Evolutionary conservation across 495 filamentous ascomycete species (phyloP).

Genomic region (Saxophila tyrrhenica): DNA sequence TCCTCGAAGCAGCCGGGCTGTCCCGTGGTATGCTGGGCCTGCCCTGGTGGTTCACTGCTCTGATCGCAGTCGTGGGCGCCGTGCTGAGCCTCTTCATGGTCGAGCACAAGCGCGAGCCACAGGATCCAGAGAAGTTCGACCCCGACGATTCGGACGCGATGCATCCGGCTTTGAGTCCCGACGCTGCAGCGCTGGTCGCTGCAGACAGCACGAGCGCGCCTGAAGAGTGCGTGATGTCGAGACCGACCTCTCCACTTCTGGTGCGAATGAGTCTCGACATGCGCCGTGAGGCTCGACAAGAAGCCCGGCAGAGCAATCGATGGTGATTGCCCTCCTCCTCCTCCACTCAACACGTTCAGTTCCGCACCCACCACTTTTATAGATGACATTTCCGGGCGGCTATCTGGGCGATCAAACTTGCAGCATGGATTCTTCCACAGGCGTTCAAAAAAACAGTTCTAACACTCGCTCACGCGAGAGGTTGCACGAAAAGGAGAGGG

Average conservation of each 20-base stretch:
- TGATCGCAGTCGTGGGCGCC: slow-evolving; percentile 67
- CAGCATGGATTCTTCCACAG: no score
- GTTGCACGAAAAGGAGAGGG: no score
- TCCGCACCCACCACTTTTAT: not conserved
- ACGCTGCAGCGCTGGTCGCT: slow-evolving; percentile 15
- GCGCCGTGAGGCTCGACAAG: slow-evolving; percentile 8
- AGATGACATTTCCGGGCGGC: slow-evolving; percentile 13
- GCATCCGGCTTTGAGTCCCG: slow-evolving; percentile 7
- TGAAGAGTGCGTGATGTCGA: slow-evolving; percentile 7
- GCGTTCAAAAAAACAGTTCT: no score
- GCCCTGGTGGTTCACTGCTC: slow-evolving; percentile 79
- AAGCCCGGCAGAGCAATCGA: not conserved
- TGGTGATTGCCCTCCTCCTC: no score
- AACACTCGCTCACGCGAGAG: slow-evolving; percentile 10
- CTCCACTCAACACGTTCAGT: no score
- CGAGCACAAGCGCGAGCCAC: slow-evolving; percentile 18
- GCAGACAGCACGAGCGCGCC: slow-evolving; percentile 12
- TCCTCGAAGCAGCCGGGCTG: slow-evolving; percentile 72
- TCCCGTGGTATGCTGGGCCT: slow-evolving; percentile 70
- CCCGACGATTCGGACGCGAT: not conserved
- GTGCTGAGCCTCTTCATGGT: slow-evolving; percentile 36
- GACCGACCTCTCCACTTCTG: slow-evolving; percentile 14
- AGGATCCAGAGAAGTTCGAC: slow-evolving; percentile 8
- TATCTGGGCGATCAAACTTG: slow-evolving; percentile 4
- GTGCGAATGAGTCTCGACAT: slow-evolving; percentile 15